phyloP scores from a whole-genome alignment of 2,329 filamentous ascomycete species.

The Kalaharituber pfeilii region DNA sequence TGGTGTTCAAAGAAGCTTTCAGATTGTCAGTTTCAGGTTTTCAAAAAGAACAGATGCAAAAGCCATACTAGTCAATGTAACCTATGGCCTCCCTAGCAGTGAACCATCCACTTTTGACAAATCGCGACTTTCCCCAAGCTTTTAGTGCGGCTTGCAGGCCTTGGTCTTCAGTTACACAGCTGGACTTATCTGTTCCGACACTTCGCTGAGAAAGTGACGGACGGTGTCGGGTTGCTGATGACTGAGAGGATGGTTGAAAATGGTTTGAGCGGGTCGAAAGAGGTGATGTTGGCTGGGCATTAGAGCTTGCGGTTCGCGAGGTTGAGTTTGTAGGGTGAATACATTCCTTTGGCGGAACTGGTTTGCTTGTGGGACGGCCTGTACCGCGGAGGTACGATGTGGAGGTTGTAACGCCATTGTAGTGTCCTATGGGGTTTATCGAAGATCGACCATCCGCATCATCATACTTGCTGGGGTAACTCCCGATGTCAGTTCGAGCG shows the following conservation, averaged over 20 bases:
- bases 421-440: background rate
- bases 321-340: background rate
- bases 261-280: background rate
- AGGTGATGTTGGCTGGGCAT: background rate
- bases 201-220: background rate
- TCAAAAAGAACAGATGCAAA: background rate
- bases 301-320: background rate
- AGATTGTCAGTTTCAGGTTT: conserved; percentile 11
- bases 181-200: background rate
- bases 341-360: background rate
- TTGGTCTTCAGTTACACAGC: background rate
- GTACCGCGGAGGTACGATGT: background rate
- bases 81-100: conserved; percentile 81
- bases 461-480: background rate
- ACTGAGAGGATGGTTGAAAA: background rate
- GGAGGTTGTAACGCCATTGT: background rate
- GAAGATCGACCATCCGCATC: background rate
- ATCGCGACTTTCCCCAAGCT: conserved; percentile 82
- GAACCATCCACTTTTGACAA: conserved; percentile 94
- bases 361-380: background rate
- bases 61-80: conserved; percentile 72
- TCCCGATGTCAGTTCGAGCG: background rate
- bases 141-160: conserved; percentile 41
- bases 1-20: conserved; percentile 73
- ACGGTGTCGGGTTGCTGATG: background rate